Evolutionary conservation across 495 filamentous ascomycete species (phyloP).

Genomic region (Aspergillus haitiensis): DNA sequence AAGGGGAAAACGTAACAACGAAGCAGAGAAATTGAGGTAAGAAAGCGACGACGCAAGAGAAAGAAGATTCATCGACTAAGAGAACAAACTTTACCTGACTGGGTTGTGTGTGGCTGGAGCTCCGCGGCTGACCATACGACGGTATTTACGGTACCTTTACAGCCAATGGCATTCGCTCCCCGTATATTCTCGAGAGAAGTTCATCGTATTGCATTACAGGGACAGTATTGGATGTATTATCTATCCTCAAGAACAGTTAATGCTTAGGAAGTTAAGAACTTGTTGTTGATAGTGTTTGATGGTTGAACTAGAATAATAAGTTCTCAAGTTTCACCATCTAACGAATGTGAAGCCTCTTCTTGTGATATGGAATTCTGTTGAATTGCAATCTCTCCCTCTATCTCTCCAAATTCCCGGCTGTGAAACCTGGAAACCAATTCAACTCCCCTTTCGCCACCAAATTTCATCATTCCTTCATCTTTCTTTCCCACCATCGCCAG

Average conservation of each 20-base stretch:
- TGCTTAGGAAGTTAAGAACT: background rate
- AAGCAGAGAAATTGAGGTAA: constrained; percentile 17
- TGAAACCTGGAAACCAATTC: constrained; percentile 4
- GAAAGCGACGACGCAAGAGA: constrained; percentile 9
- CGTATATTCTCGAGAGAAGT: background rate
- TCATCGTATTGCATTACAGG: background rate
- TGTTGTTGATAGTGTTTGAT: too few species aligned
- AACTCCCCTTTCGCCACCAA: constrained; percentile 12
- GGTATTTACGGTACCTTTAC: background rate
- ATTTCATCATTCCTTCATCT: background rate
- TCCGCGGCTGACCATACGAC: constrained; percentile 7
- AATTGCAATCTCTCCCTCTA: background rate
- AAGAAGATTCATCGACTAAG: constrained; percentile 13
- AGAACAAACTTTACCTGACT: background rate
- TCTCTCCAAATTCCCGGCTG: background rate
- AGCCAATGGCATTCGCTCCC: background rate
- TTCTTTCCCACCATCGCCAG: constrained; percentile 5
- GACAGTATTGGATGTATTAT: too few species aligned
- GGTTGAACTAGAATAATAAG: too few species aligned
- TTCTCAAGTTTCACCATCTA: too few species aligned
- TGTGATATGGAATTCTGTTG: background rate
- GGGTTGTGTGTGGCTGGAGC: constrained; percentile 20
- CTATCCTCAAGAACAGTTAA: background rate
- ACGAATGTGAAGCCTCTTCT: too few species aligned
- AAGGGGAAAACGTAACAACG: constrained; percentile 24